Base-by-base conservation (phyloP, 768 basidiomycete genomes). In the Phlegmacium glaucopus region DNA sequence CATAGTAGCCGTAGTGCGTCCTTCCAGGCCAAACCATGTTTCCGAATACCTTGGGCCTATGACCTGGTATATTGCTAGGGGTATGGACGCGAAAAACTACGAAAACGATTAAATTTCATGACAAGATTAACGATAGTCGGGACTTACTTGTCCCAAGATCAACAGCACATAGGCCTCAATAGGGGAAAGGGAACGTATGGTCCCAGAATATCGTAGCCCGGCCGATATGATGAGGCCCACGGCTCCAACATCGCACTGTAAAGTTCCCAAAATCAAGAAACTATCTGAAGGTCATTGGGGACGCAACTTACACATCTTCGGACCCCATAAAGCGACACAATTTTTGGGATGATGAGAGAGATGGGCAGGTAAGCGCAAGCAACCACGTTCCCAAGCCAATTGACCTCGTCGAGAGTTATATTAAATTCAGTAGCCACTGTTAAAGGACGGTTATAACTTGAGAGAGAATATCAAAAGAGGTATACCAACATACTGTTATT, bases 11-110 rank as follows among this genome's bases (percentile, higher is more conserved):
- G 90, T 91, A 2, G 86, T 90, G 35, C 90, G 75, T 11, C 84
- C 81, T 49, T 77, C 71, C 39, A 90, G 65, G 50, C 86, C 81
- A 57, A 93, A 93, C 90, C 90, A 93, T 27, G 68, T 78, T 60
- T 93, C 87, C 0, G 90, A 90, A 63, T 85, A 93, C 44, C 79
- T 83, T 1, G 90, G 87, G 5, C 85, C 86, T 9, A 91, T 67
- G 18, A 92, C 77, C 64, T 89, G 88, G 62, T 80, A 91, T 11
- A 83, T 69, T 3, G 89, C 82, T 58, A 88, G 85, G 2, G 86
- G 71, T 39, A 88, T 63, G 1, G 78, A 79, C 6, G 78, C 72
- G 34, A 90, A 73, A 12, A 83, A 54, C 87, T 90, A 39, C 22
- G 22, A 38, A 27, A 27, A 17, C 32, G 12, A 22, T 22, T 22